Evolutionary conservation across 768 basidiomycete genomes (phyloP).

Genomic region (Collybia nuda): DNA sequence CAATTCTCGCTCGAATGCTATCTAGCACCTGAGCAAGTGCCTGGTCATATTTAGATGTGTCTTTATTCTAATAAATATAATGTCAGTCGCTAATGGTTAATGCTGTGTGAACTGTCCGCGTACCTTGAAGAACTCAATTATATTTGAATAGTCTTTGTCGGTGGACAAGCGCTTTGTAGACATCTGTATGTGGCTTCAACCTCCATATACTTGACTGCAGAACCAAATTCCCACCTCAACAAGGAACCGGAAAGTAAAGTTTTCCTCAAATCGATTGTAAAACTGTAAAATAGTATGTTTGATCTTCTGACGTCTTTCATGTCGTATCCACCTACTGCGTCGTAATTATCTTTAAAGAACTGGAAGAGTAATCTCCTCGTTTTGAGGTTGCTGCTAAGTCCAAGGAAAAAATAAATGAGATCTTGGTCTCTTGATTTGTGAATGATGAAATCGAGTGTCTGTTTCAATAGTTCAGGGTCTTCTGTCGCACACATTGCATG

Average conservation of each 20-base stretch:
- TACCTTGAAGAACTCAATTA: slow-evolving; percentile 77
- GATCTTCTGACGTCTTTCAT: neutral
- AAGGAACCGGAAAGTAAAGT: slow-evolving; percentile 54
- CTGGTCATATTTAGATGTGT: slow-evolving; percentile 68
- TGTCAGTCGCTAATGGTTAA: no score
- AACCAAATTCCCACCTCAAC: slow-evolving; percentile 43
- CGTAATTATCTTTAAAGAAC: slow-evolving; percentile 73
- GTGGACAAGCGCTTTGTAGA: slow-evolving; percentile 45
- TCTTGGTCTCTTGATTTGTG: slow-evolving; percentile 60
- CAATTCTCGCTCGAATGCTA: slow-evolving; percentile 55
- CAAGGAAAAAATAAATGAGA: slow-evolving; percentile 60
- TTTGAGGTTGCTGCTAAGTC: slow-evolving; percentile 53
- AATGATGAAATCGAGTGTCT: slow-evolving; percentile 62
- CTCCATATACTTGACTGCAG: slow-evolving; percentile 22
- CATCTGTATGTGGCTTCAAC: slow-evolving; percentile 4
- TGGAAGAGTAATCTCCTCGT: slow-evolving; percentile 52
- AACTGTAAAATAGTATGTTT: slow-evolving; percentile 36
- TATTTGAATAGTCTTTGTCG: slow-evolving; percentile 62
- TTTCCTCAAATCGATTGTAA: slow-evolving; percentile 68
- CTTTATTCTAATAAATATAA: slow-evolving; percentile 68
- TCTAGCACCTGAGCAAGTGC: slow-evolving; percentile 69
- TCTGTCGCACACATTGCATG: slow-evolving; percentile 61
- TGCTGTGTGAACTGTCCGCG: slow-evolving; percentile 8
- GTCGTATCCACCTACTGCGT: slow-evolving; percentile 41
- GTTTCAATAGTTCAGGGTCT: slow-evolving; percentile 54